Conservation (phyloP, 2,329 filamentous ascomycete species). For the Aspergillus fumigatus region DNA sequence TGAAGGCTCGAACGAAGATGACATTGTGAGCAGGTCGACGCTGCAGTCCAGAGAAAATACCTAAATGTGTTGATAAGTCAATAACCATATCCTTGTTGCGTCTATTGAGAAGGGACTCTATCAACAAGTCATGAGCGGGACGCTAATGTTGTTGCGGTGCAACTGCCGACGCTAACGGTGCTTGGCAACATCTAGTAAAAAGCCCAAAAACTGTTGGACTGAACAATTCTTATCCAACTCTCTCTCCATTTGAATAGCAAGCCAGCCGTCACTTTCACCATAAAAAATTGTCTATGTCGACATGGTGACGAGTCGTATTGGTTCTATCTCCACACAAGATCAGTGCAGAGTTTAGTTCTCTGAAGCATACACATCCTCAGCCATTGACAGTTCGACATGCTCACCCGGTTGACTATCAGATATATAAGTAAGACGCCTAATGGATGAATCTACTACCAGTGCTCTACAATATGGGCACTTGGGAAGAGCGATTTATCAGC, state of each 20-base stretch:
- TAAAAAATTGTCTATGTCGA: neutral
- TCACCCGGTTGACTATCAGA: constrained; percentile 18
- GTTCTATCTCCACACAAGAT: neutral
- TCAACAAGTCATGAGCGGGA: neutral
- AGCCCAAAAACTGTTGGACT: neutral
- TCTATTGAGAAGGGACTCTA: neutral
- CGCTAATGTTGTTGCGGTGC: neutral
- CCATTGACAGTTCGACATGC: constrained; percentile 25
- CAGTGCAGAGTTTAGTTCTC: neutral
- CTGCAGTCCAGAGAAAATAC: neutral
- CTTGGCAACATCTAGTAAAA: neutral
- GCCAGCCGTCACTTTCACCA: neutral
- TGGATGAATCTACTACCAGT: constrained; percentile 50
- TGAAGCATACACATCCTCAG: neutral
- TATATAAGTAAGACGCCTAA: constrained; percentile 42
- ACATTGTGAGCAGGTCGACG: constrained; percentile 18
- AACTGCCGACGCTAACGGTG: neutral
- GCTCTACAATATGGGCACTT: constrained; percentile 57
- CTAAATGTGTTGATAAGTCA: constrained; percentile 2
- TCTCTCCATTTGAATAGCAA: neutral
- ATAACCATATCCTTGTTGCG: constrained; percentile 1
- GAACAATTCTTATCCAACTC: neutral
- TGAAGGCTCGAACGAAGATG: constrained; percentile 54
- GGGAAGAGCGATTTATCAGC: constrained; percentile 48
- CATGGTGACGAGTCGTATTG: neutral